Evolutionary conservation across 805 yeast genomes (phyloP).

Genomic region (Candida manassasensis): DNA sequence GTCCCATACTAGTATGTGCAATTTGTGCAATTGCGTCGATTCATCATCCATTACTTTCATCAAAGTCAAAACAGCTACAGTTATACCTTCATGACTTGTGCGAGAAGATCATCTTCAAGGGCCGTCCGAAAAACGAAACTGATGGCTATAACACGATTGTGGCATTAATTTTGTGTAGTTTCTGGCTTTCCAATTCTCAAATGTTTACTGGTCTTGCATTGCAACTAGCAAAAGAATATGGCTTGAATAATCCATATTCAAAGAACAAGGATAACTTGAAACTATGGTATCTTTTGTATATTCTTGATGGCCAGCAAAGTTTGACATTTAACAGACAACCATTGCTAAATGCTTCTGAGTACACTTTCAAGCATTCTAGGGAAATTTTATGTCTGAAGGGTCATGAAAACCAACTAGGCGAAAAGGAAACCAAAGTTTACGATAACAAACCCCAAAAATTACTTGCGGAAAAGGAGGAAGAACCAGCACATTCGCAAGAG

Average conservation of each 20-base stretch:
- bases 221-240: constrained; percentile 57
- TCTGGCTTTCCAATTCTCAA: constrained; percentile 63
- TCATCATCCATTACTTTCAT: constrained; percentile 45
- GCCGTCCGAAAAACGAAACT: constrained; percentile 37
- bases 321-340: constrained; percentile 56
- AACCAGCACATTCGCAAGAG: constrained; percentile 4
- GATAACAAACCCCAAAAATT: not conserved
- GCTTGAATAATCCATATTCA: constrained; percentile 32
- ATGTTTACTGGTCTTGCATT: constrained; percentile 64
- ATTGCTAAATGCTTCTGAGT: constrained; percentile 45
- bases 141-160: constrained; percentile 59
- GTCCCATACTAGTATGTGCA: constrained; percentile 56
- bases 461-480: constrained; percentile 1
- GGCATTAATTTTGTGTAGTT: constrained; percentile 60
- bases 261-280: constrained; percentile 44
- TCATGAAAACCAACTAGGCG: not conserved
- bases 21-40: constrained; percentile 59
- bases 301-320: constrained; percentile 67
- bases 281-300: constrained; percentile 62
- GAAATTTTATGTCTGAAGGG: constrained; percentile 28
- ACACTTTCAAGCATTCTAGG: constrained; percentile 38
- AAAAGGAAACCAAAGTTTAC: constrained; percentile 4
- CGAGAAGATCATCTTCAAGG: constrained; percentile 27
- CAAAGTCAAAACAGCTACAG: constrained; percentile 24
- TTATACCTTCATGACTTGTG: constrained; percentile 30